Evolutionary conservation across 1,139 yeast species (phyloP), one percentile per base, ranked within the genome.

Genomic region (Pichia inconspicua): DNA sequence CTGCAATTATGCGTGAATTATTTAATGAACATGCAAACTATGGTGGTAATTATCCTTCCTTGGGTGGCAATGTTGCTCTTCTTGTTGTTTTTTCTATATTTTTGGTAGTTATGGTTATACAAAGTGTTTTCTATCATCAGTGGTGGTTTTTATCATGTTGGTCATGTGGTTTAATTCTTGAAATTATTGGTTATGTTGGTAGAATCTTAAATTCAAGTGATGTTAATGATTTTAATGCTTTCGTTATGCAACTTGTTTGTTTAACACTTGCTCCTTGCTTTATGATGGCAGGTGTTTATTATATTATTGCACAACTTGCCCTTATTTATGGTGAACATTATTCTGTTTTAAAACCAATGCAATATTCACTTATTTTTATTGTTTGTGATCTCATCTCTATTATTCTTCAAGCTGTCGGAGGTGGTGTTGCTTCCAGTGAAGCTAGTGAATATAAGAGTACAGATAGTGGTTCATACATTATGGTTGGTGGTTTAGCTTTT

Each of bases 241-340:
- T 72, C 62, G 65, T 86, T 48, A 66, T 81, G 53, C 96, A 89
- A 64, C 77, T 81, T 54, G 76, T 82, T 46, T 70, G 84, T 50
- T 69, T 88, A 53, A 87, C 95, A 0, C 68, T 89, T 46, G 92
- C 89, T 0, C 97, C 97, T 0, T 92, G 92, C 7, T 88, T 90
- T 63, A 73, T 86, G 47, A 85, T 87, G 89, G 97, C 85, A 4
- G 96, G 95, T 5, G 72, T 89, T 9, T 89, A 89, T 66, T 85
- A 78, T 59, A 67, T 83, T 46, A 72, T 88, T 58, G 94, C 89
- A 5, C 88, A 86, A 64, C 58, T 84, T 53, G 78, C 84, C 42
- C 78, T 84, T 46, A 70, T 86, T 8, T 84, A 79, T 63, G 95
- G 95, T 7, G 69, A 77, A 45, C 64, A 72, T 40, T 81, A 69